Evolutionary conservation across 169 alveolate genomes (phyloP), one percentile per base, ranked within the genome.

Genomic region (Cryptosporidium bovis): DNA sequence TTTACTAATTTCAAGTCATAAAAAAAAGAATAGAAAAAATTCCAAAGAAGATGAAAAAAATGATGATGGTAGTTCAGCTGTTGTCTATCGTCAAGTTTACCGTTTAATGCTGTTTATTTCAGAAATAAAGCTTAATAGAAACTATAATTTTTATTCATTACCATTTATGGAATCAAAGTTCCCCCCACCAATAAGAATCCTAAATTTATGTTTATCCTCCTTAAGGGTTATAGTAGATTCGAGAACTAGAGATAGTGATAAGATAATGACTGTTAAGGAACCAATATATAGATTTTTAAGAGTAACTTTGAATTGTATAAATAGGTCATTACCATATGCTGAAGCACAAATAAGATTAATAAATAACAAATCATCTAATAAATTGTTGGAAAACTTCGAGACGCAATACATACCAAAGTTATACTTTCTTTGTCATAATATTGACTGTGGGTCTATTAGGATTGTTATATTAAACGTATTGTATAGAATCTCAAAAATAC

Each of bases 281-380:
- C 64, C 87, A 4, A 8, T 77, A 29, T 77, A 77, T 24, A 56
- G 87, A 60, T 29, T 77, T 24, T 62, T 77, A 46, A 55, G 87
- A 60, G 87, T 77, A n/a, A 62, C 87, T 2, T 60, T 77, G 34
- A 77, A 77, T 40, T 56, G 87, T 20, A 77, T 77, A 15, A 77
- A 62, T 40, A 77, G 87, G 16, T 77, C 87, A 12, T 27, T 77
- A 12, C 87, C 87, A 40, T 77, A 77, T 60, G 87, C 87, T 15
- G 87, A 77, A 44, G 29, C 77, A 8, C 87, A 77, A 34, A 77
- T 77, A 10, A 55, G 40, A 48, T 27, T 62, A 62, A 36, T 56
- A 24, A 77, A 77, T 44, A 46, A 62, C 13, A 34, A 56, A 15
- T 56, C 44, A 6, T 60, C 87, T 3, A 77, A 77, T 8, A 46